These are phyloP conservation scores for Pulveroboletus ravenelii DNA, from an alignment of 768 basidiomycete species.

Conservation along the genomic window DNA sequence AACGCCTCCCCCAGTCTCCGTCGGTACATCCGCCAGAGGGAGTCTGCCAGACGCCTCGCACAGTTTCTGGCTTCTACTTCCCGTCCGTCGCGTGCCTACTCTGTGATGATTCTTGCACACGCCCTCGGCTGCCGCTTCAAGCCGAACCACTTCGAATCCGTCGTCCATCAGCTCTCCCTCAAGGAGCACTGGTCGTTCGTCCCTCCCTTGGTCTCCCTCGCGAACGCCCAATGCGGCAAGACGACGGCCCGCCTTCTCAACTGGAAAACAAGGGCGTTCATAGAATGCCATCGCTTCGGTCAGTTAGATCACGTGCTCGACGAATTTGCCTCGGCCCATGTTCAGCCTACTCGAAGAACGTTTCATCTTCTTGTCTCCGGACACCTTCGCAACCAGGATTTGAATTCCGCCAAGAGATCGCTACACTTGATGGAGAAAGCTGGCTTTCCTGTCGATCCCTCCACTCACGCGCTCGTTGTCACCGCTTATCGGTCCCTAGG, in stretches of 20 bases:
- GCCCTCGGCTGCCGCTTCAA: constrained; percentile 46
- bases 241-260: constrained; percentile 58
- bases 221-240: constrained; percentile 43
- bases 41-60: constrained; percentile 32
- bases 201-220: constrained; percentile 44
- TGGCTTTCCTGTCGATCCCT: constrained; percentile 48
- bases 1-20: constrained; percentile 19
- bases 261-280: constrained; percentile 60
- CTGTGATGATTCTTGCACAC: constrained; percentile 45
- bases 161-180: constrained; percentile 46
- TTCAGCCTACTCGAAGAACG: constrained; percentile 55
- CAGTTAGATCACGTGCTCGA: constrained; percentile 42
- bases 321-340: constrained; percentile 43
- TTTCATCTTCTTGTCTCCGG: constrained; percentile 67
- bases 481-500: constrained; percentile 59
- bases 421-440: constrained; percentile 55
- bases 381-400: constrained; percentile 63
- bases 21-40: constrained; percentile 30
- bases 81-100: constrained; percentile 40
- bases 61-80: constrained; percentile 29
- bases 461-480: constrained; percentile 58
- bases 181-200: constrained; percentile 48
- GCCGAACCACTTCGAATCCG: constrained; percentile 54
- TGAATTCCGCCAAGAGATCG: constrained; percentile 48
- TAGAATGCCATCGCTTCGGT: constrained; percentile 49